Percentiles rank a stretch among this genome's conserved stretches.
Conservation (phyloP, 495 filamentous ascomycete species). For the Astrothelium macrocarpum region DNA sequence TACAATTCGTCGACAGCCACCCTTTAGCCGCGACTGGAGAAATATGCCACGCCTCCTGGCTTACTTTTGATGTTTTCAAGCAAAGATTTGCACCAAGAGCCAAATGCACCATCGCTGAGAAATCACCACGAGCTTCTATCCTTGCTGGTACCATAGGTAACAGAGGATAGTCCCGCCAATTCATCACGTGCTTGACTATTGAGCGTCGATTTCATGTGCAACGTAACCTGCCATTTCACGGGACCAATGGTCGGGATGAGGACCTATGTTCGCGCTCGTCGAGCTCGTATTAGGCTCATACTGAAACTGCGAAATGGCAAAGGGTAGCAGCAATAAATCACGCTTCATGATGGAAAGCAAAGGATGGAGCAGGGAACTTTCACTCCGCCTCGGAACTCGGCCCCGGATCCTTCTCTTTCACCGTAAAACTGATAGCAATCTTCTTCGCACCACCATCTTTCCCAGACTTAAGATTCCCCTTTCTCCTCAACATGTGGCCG, state of each 20-base stretch:
- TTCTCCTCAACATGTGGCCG: constrained; percentile 21
- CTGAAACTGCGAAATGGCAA: no score
- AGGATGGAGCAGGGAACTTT: no score
- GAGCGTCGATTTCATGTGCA: not conserved
- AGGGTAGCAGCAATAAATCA: no score
- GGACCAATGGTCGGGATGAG: no score
- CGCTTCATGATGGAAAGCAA: no score
- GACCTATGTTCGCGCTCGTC: no score
- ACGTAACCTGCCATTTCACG: no score
- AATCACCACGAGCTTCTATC: not conserved
- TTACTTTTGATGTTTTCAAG: not conserved
- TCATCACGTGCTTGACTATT: not conserved
- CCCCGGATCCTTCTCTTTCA: not conserved
- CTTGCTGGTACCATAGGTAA: not conserved
- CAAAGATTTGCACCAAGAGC: not conserved
- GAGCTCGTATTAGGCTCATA: no score
- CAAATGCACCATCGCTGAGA: not conserved
- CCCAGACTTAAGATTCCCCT: constrained; percentile 22
- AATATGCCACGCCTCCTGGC: not conserved
- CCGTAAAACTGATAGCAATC: constrained; percentile 21
- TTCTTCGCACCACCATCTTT: constrained; percentile 28
- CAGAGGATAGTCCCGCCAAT: not conserved
- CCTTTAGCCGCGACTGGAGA: not conserved
- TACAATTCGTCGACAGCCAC: not conserved
- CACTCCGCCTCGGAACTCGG: not conserved